Conservation (phyloP, 306 rosid genomes). For the Fagus crenata region DNA sequence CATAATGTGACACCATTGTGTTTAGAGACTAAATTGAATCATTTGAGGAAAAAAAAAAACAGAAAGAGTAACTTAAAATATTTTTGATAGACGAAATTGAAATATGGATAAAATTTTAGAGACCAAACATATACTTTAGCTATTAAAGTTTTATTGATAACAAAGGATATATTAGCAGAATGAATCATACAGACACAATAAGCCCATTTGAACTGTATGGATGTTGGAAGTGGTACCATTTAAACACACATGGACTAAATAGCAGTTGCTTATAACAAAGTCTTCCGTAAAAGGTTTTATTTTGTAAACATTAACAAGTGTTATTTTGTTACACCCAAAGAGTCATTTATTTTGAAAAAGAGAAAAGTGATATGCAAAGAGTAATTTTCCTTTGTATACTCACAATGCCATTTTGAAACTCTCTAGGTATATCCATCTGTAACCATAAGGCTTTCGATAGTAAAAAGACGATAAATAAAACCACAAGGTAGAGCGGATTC, state of each 20-base stretch:
- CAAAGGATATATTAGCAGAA: background rate
- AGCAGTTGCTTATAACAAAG: background rate
- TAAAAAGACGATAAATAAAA: constrained; percentile 63
- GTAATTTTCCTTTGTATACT: constrained; percentile 32
- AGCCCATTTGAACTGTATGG: background rate
- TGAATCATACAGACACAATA: background rate
- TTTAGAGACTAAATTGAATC: too few relatives aligned
- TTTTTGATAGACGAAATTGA: too few relatives aligned
- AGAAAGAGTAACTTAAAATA: too few relatives aligned
- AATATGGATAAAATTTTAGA: too few relatives aligned
- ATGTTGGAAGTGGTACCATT: background rate
- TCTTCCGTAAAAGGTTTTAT: background rate
- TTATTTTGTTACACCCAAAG: background rate
- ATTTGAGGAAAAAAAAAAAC: too few relatives aligned
- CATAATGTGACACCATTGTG: too few relatives aligned
- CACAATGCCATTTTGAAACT: constrained; percentile 70
- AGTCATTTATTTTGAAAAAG: background rate
- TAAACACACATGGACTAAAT: background rate
- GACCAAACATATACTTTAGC: too few relatives aligned
- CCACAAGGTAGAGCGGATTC: constrained; percentile 68
- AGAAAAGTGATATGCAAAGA: background rate
- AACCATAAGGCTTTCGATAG: constrained; percentile 74
- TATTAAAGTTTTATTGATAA: too few relatives aligned
- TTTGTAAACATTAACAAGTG: background rate
- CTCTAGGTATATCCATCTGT: constrained; percentile 69